Evolutionary conservation across 169 alveolate genomes (phyloP), one percentile per base, ranked within the genome.

Genomic region (Besnoitia besnoiti): DNA sequence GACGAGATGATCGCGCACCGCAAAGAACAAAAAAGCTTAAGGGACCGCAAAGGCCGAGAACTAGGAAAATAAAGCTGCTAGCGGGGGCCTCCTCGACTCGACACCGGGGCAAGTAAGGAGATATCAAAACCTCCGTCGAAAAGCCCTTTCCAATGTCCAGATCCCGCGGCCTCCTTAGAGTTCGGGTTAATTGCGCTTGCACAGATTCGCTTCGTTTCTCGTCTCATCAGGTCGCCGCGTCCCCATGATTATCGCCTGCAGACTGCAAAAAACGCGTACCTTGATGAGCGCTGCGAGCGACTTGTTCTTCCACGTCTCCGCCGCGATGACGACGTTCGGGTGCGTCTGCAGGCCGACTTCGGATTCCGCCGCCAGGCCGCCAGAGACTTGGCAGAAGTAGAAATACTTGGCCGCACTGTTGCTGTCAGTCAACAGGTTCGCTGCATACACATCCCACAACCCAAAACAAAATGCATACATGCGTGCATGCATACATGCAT

Each of bases 331-430:
- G n/a, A 97, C 93, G 95, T 98, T 99, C 16, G 99, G 99, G 84
- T 98, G 99, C 21, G 99, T 98, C 95, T 98, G 98, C 47, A 98
- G 93, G 7, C 99, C 99, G 77, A 99, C 97, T 92, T 99, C 99
- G 49, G 98, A 94, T 39, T 98, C 99, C 90, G 98, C 99, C 85
- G 99, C 97, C 35, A 62, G 46, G 4, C 92, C 91, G 80, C 99
- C 99, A 98, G 98, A 97, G 80, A 99, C 96, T 95, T 99, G 97
- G 82, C 98, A 98, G 95, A 99, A 98, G 91, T 99, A 99, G 99
- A 99, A 99, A 94, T 99, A 99, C 94, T 99, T 99, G 7, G 98
- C 98, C 95, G 99, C 98, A 79, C 99, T 97, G 21, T 98, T 99
- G 47, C 99, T 98, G 96, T 99, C 99, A 75, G 99, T 98, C 93